phyloP scores from a whole-genome alignment of 2,329 filamentous ascomycete genomes.

The Coniochaeta ligniaria region DNA sequence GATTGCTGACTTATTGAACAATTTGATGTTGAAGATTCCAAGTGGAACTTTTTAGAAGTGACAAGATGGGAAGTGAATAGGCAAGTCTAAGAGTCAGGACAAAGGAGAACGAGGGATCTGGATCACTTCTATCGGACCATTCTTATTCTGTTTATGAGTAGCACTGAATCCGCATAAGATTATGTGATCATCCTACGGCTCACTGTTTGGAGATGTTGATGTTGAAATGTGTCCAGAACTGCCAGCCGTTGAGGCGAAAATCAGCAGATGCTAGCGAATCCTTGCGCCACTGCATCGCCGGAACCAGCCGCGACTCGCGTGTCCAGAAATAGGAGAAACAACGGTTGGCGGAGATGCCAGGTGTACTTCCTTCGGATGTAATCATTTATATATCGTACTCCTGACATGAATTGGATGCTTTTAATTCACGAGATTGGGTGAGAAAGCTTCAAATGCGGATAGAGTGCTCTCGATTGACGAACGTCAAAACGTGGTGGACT shows the following conservation, averaged over 20 bases:
- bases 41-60: background rate
- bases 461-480: background rate
- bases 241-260: slow-evolving; percentile 4
- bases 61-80: background rate
- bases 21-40: background rate
- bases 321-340: background rate
- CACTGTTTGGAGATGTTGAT: background rate
- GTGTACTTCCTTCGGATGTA: background rate
- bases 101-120: background rate
- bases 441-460: too few species aligned
- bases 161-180: background rate
- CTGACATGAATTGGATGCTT: too few species aligned
- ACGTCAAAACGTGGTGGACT: too few species aligned
- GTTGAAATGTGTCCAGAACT: slow-evolving; percentile 11
- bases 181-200: slow-evolving; percentile 1
- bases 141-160: background rate
- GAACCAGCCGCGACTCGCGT: background rate
- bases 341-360: background rate
- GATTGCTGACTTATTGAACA: background rate
- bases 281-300: slow-evolving; percentile 5
- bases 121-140: background rate
- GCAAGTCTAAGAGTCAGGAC: background rate
- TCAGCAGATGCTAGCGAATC: slow-evolving; percentile 10
- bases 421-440: too few species aligned
- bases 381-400: background rate